Percentiles rank a stretch among this genome's conserved stretches.
These are phyloP conservation scores for Pleomassaria siparia DNA, from an alignment of 2,329 filamentous ascomycete species.

Conservation along the genomic window DNA sequence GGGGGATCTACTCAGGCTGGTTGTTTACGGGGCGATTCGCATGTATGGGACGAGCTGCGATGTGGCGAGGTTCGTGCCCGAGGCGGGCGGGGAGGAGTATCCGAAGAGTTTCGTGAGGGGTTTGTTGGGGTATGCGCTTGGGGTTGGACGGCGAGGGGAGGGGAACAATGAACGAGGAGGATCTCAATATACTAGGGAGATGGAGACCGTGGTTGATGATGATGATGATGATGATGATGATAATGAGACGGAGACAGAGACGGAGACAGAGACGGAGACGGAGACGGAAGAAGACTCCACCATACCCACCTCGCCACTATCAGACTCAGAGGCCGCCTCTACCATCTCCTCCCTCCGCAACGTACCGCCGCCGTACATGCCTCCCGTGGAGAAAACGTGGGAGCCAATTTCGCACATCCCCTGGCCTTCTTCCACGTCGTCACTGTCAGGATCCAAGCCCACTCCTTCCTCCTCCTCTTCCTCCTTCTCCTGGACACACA, in stretches of 20 bases:
- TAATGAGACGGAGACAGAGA: no score
- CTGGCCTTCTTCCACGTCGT: background rate
- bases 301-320: no score
- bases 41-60: constrained; percentile 3
- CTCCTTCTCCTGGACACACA: background rate
- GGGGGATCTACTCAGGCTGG: constrained; percentile 1
- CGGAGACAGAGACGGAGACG: no score
- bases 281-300: no score
- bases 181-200: background rate
- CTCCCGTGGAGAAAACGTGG: background rate
- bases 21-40: constrained; percentile 6
- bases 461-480: no score
- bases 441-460: background rate
- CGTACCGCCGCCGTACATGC: background rate
- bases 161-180: background rate
- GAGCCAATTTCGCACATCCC: background rate
- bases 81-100: background rate
- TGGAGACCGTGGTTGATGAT: background rate
- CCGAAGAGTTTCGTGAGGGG: constrained; percentile 7
- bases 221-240: no score
- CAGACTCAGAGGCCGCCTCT: no score
- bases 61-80: constrained; percentile 8
- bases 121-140: constrained; percentile 3
- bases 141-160: background rate
- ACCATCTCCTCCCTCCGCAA: background rate